Evolutionary conservation across 345 rosid species (phyloP).

Genomic region (Clarkia xantiana): DNA sequence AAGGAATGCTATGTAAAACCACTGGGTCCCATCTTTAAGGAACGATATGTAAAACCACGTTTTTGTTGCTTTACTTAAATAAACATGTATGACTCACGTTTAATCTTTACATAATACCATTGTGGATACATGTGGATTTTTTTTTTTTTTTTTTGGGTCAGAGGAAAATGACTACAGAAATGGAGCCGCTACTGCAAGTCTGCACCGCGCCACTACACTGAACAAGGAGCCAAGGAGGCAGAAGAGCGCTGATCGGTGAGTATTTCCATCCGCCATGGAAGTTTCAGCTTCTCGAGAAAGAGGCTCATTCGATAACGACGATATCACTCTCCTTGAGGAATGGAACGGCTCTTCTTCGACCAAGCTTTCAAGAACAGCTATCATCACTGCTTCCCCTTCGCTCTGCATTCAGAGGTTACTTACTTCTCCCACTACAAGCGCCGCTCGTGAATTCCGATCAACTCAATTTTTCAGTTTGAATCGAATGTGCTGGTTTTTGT

Average conservation of each 20-base stretch:
- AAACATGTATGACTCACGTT: no score
- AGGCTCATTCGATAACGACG: not conserved
- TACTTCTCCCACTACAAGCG: not conserved
- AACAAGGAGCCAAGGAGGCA: not conserved
- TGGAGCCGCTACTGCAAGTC: no score
- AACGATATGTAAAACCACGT: no score
- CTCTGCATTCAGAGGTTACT: slow-evolving; percentile 45
- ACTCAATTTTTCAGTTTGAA: not conserved
- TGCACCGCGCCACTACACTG: not conserved
- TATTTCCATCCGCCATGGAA: slow-evolving; percentile 5
- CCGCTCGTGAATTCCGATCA: not conserved
- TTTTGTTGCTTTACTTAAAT: no score
- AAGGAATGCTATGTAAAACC: no score
- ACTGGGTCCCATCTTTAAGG: no score
- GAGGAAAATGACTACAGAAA: no score
- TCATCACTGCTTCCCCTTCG: slow-evolving; percentile 42
- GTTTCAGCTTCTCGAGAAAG: slow-evolving; percentile 1
- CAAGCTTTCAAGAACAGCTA: slow-evolving; percentile 53
- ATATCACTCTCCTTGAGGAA: slow-evolving; percentile 32
- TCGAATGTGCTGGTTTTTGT: not conserved
- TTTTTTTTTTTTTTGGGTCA: no score
- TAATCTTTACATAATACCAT: no score
- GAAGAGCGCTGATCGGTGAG: slow-evolving; percentile 1
- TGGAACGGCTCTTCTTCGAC: slow-evolving; percentile 75
- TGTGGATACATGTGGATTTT: no score